These are phyloP conservation scores for Rhodotorula graminis DNA, from an alignment of 768 basidiomycete species.

Conservation along the genomic window DNA sequence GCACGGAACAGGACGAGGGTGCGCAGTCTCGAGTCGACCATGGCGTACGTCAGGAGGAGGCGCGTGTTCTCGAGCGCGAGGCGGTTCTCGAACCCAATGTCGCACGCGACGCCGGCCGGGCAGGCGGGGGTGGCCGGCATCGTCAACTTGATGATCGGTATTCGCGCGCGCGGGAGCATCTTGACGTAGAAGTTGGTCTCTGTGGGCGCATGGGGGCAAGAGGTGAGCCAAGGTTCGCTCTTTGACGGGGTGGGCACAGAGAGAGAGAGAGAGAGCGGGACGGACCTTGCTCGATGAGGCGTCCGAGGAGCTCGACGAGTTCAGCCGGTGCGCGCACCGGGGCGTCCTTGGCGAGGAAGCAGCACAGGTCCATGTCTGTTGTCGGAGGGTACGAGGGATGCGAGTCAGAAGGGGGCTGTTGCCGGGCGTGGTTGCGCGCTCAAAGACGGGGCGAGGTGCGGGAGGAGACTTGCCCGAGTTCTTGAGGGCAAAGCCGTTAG, in stretches of 20 bases:
- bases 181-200: conserved; percentile 97
- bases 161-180: conserved; percentile 89
- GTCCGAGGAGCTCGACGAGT: conserved; percentile 88
- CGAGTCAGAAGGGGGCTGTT: not conserved
- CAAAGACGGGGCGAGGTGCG: not conserved
- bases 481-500: conserved; percentile 91
- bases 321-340: conserved; percentile 69
- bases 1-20: conserved; percentile 93
- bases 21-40: conserved; percentile 88
- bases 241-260: too few species aligned
- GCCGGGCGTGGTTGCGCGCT: too few species aligned
- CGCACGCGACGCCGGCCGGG: conserved; percentile 84
- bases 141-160: conserved; percentile 96
- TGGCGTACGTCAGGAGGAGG: conserved; percentile 91
- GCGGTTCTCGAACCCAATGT: conserved; percentile 97
- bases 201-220: conserved; percentile 44
- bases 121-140: conserved; percentile 58
- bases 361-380: conserved; percentile 96
- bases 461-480: conserved; percentile 67
- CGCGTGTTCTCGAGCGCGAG: conserved; percentile 95
- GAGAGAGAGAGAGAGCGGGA: not conserved
- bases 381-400: rapidly evolving
- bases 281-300: conserved; percentile 85
- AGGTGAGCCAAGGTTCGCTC: too few species aligned
- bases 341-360: conserved; percentile 69